Percentiles rank a stretch among this genome's conserved stretches.
Evolutionary conservation across 1,139 yeast genomes (phyloP).

Genomic region (Geotrichum candidum): DNA sequence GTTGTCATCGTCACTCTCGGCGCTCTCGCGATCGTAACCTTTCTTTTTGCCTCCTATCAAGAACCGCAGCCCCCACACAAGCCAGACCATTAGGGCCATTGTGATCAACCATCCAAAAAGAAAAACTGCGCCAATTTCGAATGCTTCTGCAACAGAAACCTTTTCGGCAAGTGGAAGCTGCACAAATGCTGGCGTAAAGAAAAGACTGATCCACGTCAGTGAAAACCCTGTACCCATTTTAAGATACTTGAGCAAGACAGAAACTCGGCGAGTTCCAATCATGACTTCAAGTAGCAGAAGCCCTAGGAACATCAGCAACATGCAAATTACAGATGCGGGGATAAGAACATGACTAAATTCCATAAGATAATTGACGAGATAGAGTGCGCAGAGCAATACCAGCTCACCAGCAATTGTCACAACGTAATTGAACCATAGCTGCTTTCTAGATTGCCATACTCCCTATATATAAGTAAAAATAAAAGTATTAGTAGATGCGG

Average conservation of each 20-base stretch:
- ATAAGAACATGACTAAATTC: slow-evolving; percentile 49
- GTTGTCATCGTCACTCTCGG: background rate
- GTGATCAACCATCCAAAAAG: slow-evolving; percentile 55
- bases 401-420: slow-evolving; percentile 12
- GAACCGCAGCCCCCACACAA: slow-evolving; percentile 40
- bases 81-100: slow-evolving; percentile 45
- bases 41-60: slow-evolving; percentile 34
- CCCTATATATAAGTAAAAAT: slow-evolving; percentile 8
- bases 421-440: slow-evolving; percentile 9
- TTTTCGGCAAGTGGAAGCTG: slow-evolving; percentile 60
- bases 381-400: slow-evolving; percentile 43
- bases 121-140: slow-evolving; percentile 69
- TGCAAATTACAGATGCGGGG: slow-evolving; percentile 72
- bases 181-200: slow-evolving; percentile 72
- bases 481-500: background rate
- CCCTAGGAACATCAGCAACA: slow-evolving; percentile 54
- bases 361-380: slow-evolving; percentile 56
- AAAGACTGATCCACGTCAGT: slow-evolving; percentile 70
- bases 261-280: slow-evolving; percentile 39
- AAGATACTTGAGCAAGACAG: slow-evolving; percentile 42
- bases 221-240: slow-evolving; percentile 66
- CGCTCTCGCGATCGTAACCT: slow-evolving; percentile 15
- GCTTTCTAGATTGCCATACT: slow-evolving; percentile 7
- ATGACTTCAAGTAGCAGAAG: slow-evolving; percentile 39
- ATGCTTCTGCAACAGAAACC: slow-evolving; percentile 61